Base-by-base conservation (phyloP, 768 basidiomycete species). In the Boletus reticulatus region DNA sequence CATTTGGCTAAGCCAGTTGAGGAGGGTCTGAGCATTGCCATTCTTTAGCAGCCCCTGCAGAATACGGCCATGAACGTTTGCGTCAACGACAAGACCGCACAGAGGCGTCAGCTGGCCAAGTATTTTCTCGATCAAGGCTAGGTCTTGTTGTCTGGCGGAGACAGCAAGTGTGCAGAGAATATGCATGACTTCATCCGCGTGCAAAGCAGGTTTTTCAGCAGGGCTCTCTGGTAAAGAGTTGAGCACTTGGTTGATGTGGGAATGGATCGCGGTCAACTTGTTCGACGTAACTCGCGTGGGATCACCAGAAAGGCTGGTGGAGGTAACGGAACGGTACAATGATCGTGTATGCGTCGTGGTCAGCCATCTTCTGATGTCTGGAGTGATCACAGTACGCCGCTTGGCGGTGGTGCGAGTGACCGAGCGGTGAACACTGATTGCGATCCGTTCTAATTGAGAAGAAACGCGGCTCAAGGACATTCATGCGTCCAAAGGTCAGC, bases 1-100 rank as follows among this genome's bases (percentile, higher is more conserved):
- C 78, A 88, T 84, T n/a, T 72, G 72, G 43, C 61, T 62, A 4
- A 89, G 69, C 80, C 86, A 85, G 22, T 75, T 68, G 27, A 76
- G 63, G 38, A 81, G 76, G 13, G 78, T 73, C 46, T 73, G 72
- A 9, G 71, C 49, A 51, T 81, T 76, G 1, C 78, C 78, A 45
- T 73, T 71, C 43, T 75, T 66, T 11, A 80, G 65, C n/a, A 88
- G 68, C 12, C 74, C 77, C 17, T 76, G 75, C 41, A 86, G 58
- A 52, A 87, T 76, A 29, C 73, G 68, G 42, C 72, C 76, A 67
- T 85, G 80, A 43, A 80, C 68, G 46, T 78, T 75, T n/a, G 70
- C 65, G 19, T 77, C 77, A 42, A 80, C 74, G 7, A 68, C 53
- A 58, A 81, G 62, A 36, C 78, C 77, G 41, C 85, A 81, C 4